Base-by-base conservation (phyloP, 1,139 yeast species). In the Kazachstania sp. region DNA sequence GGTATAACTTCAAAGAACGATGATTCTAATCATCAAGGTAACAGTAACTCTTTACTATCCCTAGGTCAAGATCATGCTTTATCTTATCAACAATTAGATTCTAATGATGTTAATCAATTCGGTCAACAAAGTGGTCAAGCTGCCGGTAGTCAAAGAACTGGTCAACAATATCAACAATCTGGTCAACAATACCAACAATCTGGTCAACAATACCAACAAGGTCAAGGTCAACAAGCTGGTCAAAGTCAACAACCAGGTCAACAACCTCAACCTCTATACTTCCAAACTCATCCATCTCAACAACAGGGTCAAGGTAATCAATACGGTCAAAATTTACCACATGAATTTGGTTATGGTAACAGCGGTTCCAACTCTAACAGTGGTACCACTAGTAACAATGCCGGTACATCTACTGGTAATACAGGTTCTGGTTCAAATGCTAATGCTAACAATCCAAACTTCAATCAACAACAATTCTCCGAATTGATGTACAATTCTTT, bases 401-500 rank as follows among this genome's bases (percentile, higher is more conserved):
- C 13, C 9, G 30, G 18, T 37, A 7, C 32, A 16, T 8, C 13
- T 13, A 39, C 36, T 31, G 20, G 34, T 26, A 28, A 37, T 11
- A 18, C 28, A n/a, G 23, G 11, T 15, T 16, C 23, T 11, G 15
- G 18, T n/a, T 7, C 37, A 3, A 31, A 11, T 28, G 19, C 23
- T 16, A 36, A 36, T 12, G n/a, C 41, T 28, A 34, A 37, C 15
- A 41, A 44, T 13, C 41, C 40, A 19, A 49, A 48, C 19, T 43
- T 51, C 20, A 58, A 57, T 41, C 60, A 53, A 44, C 60, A 56
- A 40, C 63, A 59, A 40, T 50, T 59, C 41, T 56, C 60, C 19
- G 63, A 59, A 47, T 46, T 58, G 37, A 56, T 59, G 60, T 59
- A 59, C 47, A 59, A 56, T 47, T 57, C 61, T 4, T 59, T 59